Evolutionary conservation across 331 rosid genomes (phyloP), one percentile per base, ranked within the genome.

Genomic region (Malus hybrid): DNA sequence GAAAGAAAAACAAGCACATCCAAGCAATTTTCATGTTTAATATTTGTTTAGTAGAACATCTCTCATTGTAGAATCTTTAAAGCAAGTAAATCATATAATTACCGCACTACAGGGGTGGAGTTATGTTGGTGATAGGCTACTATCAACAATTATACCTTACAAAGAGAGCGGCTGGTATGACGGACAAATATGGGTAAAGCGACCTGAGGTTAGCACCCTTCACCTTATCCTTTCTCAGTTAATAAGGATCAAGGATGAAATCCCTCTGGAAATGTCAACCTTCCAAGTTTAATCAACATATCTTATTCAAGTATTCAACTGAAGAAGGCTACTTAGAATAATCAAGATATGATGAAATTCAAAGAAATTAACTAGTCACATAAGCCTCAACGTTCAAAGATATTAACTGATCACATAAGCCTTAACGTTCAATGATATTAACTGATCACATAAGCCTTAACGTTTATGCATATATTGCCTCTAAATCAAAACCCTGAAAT

Each of bases 101-200:
- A 55, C n/a, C 31, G 68, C n/a, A 69, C 77, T 70, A 67, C 84
- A 94, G 97, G 98, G 98, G 61, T 94, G 98, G 97, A 94, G 98
- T 81, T 94, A 94, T 72, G 98, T 94, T 48, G 98, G 98, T 24
- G 98, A 94, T 55, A 86, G 98, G 82, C 97, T 94, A 79, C 88
- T 94, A 81, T 91, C 98, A 52, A 96, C 97, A 16, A 95, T 94
- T 5, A 33, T 33, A 33, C 36, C 36, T 33, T 33, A 33, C 36
- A 1, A 33, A 33, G 36, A 33, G 36, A 94, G 86, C 78, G 98
- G 98, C 64, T 94, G 98, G 98, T 94, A 94, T 76, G 98, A 91
- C 5, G 95, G 98, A 34, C 98, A 94, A 77, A 94, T 94, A 96
- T 94, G 96, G 98, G 98, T 92, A 22, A 94, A 94, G 84, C 98